phyloP scores from a whole-genome alignment of 2,329 filamentous ascomycete species.

The Albophoma yamanashiensis region DNA sequence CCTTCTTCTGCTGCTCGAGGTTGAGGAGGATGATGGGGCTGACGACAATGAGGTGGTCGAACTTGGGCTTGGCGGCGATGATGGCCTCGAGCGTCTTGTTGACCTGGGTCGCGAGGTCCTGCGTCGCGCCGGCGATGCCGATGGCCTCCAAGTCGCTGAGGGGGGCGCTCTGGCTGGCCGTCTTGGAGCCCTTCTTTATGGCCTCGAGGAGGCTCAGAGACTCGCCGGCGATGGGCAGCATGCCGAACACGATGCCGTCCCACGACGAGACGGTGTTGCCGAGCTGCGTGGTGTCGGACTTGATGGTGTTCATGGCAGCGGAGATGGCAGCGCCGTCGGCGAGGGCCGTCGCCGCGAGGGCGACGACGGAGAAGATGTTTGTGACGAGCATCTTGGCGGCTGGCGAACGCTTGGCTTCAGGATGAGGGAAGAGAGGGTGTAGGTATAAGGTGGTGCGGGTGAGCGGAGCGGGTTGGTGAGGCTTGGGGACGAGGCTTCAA shows the following conservation, averaged over 20 bases:
- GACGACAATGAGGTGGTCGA: constrained; percentile 30
- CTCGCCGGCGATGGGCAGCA: constrained; percentile 27
- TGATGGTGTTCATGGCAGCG: constrained; percentile 22
- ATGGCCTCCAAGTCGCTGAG: constrained; percentile 28
- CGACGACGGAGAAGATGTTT: constrained; percentile 10
- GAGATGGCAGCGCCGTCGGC: constrained; percentile 22
- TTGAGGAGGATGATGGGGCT: constrained; percentile 31
- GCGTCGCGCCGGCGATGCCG: constrained; percentile 24
- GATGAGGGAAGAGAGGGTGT: background rate
- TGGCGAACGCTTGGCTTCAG: background rate
- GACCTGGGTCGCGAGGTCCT: constrained; percentile 23
- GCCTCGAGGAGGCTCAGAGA: constrained; percentile 26
- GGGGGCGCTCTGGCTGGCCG: constrained; percentile 23
- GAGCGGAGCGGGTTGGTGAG: background rate
- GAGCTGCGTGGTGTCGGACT: constrained; percentile 20
- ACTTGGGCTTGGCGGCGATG: constrained; percentile 29
- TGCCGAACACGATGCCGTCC: constrained; percentile 25
- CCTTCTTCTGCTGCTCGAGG: constrained; percentile 27
- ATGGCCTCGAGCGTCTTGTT: constrained; percentile 26
- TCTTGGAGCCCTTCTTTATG: constrained; percentile 26
- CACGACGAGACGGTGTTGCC: constrained; percentile 23
- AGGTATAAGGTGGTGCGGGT: background rate
- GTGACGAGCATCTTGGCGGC: constrained; percentile 11
- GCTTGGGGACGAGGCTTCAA: background rate
- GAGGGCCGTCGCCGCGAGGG: constrained; percentile 14